Conservation (phyloP, 2,329 filamentous ascomycete genomes). For the Stylonectria norvegica region DNA sequence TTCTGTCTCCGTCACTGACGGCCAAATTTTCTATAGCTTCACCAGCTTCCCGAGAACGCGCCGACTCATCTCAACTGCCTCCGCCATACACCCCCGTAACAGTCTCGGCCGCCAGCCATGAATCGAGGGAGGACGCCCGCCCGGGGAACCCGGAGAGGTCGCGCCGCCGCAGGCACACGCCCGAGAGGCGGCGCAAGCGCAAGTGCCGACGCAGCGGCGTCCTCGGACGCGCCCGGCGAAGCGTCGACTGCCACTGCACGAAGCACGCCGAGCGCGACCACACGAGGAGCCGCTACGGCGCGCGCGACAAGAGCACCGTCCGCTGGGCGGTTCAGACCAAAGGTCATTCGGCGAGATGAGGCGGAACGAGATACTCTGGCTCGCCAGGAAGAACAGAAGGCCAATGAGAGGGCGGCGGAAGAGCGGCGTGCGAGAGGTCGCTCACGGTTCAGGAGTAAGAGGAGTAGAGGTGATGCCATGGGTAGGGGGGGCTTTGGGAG, state of each 20-base stretch:
- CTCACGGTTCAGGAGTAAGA: conserved; percentile 39
- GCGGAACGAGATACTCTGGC: conserved; percentile 47
- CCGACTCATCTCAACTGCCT: background rate
- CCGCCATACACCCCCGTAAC: background rate
- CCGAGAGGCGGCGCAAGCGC: conserved; percentile 16
- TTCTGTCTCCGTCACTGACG: conserved; percentile 18
- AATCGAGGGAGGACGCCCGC: conserved; percentile 32
- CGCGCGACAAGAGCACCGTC: conserved; percentile 36
- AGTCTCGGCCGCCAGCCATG: conserved; percentile 21
- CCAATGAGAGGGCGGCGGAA: conserved; percentile 38
- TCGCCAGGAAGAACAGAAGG: conserved; percentile 42
- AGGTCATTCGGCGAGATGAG: conserved; percentile 48
- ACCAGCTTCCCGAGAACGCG: conserved; percentile 2
- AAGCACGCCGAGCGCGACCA: conserved; percentile 24
- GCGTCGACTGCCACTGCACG: conserved; percentile 14
- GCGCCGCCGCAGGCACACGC: conserved; percentile 25
- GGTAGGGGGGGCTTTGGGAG: conserved; percentile 39
- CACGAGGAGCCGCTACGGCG: conserved; percentile 33
- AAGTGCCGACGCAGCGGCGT: conserved; percentile 12
- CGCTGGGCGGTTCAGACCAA: conserved; percentile 44
- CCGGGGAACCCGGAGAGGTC: conserved; percentile 32
- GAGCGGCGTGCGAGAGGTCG: conserved; percentile 38
- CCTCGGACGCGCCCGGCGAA: conserved; percentile 15
- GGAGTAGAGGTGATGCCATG: conserved; percentile 44
- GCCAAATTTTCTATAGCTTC: conserved; percentile 30